phyloP scores from a whole-genome alignment of 2,329 filamentous ascomycete species.

The Penicillium sp. region DNA sequence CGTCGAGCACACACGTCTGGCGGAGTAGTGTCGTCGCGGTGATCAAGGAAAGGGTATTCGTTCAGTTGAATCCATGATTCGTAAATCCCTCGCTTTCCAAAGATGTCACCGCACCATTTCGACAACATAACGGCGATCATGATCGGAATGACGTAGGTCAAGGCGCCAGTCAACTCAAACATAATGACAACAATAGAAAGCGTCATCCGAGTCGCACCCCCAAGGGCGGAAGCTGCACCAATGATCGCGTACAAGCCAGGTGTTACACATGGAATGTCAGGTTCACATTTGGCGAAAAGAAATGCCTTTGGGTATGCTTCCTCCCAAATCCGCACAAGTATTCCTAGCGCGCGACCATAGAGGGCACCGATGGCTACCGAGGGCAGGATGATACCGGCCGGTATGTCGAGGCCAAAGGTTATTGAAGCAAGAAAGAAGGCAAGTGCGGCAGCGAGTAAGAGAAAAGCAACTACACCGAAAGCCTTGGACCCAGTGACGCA shows the following conservation, averaged over 20 bases:
- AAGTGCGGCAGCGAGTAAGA: constrained; percentile 78
- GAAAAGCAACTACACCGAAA: constrained; percentile 75
- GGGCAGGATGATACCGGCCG: constrained; percentile 91
- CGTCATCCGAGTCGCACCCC: constrained; percentile 92
- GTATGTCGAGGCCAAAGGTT: constrained; percentile 92
- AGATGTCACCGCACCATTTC: constrained; percentile 97
- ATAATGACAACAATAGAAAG: constrained; percentile 99
- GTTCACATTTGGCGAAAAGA: constrained; percentile 77
- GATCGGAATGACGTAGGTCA: constrained; percentile 95
- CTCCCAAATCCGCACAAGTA: constrained; percentile 87
- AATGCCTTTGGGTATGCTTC: constrained; percentile 74
- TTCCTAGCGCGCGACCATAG: constrained; percentile 83
- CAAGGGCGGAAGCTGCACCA: constrained; percentile 90
- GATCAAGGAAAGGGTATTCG: constrained; percentile 93
- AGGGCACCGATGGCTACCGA: constrained; percentile 95
- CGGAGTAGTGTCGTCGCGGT: constrained; percentile 74
- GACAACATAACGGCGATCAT: constrained; percentile 99
- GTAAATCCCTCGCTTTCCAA: constrained; percentile 91
- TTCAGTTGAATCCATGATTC: constrained; percentile 97
- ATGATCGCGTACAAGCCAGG: constrained; percentile 97
- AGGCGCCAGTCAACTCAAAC: constrained; percentile 95
- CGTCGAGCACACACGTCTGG: constrained; percentile 84
- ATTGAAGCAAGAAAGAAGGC: constrained; percentile 83
- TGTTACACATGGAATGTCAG: constrained; percentile 83
- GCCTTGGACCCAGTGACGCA: constrained; percentile 86